Conservation (phyloP, 495 filamentous ascomycete genomes). For the Talaromyces proteolyticus region DNA sequence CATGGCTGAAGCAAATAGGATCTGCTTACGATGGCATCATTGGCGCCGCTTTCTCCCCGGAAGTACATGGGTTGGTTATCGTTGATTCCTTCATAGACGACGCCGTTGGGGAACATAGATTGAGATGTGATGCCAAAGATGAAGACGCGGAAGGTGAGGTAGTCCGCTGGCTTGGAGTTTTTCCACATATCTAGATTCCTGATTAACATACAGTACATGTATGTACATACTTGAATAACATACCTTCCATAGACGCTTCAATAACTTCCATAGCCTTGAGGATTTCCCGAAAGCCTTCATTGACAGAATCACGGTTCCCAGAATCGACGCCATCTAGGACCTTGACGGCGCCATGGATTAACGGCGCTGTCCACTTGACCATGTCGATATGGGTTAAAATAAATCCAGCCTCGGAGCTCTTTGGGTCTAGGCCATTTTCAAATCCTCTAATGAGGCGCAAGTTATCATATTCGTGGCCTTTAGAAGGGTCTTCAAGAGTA, state of each 20-base stretch:
- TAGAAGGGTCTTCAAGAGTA: slow-evolving; percentile 55
- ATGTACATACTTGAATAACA: no score
- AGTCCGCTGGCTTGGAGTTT: slow-evolving; percentile 69
- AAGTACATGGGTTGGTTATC: slow-evolving; percentile 64
- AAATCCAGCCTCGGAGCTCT: slow-evolving; percentile 88
- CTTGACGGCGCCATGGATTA: slow-evolving; percentile 63
- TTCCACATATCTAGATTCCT: slow-evolving; percentile 66
- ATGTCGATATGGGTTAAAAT: slow-evolving; percentile 79
- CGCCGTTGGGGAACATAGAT: slow-evolving; percentile 86
- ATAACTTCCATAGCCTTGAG: slow-evolving; percentile 61
- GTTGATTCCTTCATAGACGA: slow-evolving; percentile 77
- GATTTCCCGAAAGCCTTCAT: slow-evolving; percentile 56
- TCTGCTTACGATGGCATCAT: slow-evolving; percentile 68
- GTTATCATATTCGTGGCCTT: slow-evolving; percentile 68
- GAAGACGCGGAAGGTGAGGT: slow-evolving; percentile 83
- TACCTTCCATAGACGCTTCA: slow-evolving; percentile 75
- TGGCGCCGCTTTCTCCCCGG: slow-evolving; percentile 84
- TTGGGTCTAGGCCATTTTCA: slow-evolving; percentile 76
- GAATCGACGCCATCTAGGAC: slow-evolving; percentile 55
- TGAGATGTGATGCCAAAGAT: slow-evolving; percentile 90
- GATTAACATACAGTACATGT: no score
- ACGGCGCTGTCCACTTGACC: slow-evolving; percentile 69
- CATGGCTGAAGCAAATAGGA: slow-evolving; percentile 1
- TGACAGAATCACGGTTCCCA: slow-evolving; percentile 46
- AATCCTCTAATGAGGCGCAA: slow-evolving; percentile 83